Evolutionary conservation across 805 yeast genomes (phyloP).

Genomic region (Cyberlindnera mrakii): DNA sequence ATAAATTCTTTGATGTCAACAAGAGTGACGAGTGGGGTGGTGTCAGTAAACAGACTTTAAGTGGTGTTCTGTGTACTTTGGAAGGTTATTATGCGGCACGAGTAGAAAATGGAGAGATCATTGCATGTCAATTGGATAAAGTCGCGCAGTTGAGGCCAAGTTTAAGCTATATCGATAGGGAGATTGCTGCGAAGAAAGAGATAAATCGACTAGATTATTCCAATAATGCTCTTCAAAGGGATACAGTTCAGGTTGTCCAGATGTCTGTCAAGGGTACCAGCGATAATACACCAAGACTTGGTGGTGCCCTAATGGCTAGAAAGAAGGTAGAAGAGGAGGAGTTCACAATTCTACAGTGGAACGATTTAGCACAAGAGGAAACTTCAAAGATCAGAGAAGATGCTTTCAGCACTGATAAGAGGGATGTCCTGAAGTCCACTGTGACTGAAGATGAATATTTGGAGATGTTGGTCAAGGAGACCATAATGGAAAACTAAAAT

Average conservation of each 20-base stretch:
- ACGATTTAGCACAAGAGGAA: slow-evolving; percentile 31
- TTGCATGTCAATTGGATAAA: slow-evolving; percentile 58
- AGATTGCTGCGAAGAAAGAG: slow-evolving; percentile 39
- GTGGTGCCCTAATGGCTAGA: slow-evolving; percentile 65
- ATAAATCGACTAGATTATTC: slow-evolving; percentile 35
- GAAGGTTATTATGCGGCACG: slow-evolving; percentile 47
- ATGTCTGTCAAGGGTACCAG: slow-evolving; percentile 64
- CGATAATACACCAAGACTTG: slow-evolving; percentile 54
- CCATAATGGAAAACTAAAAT: slow-evolving; percentile 9
- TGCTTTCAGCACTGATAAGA: slow-evolving; percentile 21
- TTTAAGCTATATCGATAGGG: slow-evolving; percentile 71
- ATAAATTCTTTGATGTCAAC: slow-evolving; percentile 57
- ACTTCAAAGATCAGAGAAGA: slow-evolving; percentile 22
- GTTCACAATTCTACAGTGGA: slow-evolving; percentile 38
- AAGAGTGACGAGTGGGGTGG: slow-evolving; percentile 63
- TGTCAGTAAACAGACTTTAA: slow-evolving; percentile 53
- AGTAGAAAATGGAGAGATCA: slow-evolving; percentile 43
- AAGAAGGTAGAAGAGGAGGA: slow-evolving; percentile 59
- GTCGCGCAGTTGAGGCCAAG: slow-evolving; percentile 77
- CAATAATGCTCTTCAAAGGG: slow-evolving; percentile 25
- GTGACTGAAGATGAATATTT: slow-evolving; percentile 29
- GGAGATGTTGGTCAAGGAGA: slow-evolving; percentile 23
- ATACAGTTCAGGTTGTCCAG: slow-evolving; percentile 58
- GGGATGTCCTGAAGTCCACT: slow-evolving; percentile 18
- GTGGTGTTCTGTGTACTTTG: slow-evolving; percentile 59